These are phyloP conservation scores for Calendula officinalis DNA, from an alignment of 129 eudicot genomes.

Conservation along the genomic window DNA sequence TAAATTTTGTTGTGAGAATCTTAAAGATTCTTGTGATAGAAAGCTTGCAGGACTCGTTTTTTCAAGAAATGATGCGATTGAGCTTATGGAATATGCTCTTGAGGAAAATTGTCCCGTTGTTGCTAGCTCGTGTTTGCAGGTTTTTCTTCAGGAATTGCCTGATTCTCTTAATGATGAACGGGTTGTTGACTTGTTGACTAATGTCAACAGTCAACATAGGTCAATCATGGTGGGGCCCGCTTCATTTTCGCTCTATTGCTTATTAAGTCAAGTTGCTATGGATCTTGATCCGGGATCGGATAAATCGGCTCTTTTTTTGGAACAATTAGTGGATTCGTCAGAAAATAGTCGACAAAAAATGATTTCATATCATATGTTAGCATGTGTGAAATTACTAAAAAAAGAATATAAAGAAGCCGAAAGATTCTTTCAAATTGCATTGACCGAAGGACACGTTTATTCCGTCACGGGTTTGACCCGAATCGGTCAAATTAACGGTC, in stretches of 20 bases:
- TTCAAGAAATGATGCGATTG: slow-evolving; percentile 72
- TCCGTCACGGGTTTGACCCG: slow-evolving; percentile 86
- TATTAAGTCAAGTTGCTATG: slow-evolving; percentile 78
- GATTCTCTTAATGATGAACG: slow-evolving; percentile 57
- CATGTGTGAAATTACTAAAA: slow-evolving; percentile 63
- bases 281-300: slow-evolving; percentile 72
- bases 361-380: slow-evolving; percentile 78
- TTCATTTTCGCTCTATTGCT: slow-evolving; percentile 80
- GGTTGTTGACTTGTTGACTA: slow-evolving; percentile 58
- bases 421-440: slow-evolving; percentile 61
- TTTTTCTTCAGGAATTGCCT: slow-evolving; percentile 82
- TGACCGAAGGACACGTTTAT: slow-evolving; percentile 73
- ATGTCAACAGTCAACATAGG: slow-evolving; percentile 47
- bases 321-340: slow-evolving; percentile 60
- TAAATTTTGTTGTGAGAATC: slow-evolving; percentile 85
- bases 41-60: slow-evolving; percentile 73
- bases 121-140: slow-evolving; percentile 92
- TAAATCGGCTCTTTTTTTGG: slow-evolving; percentile 49
- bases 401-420: slow-evolving; percentile 81
- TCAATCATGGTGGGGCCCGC: slow-evolving; percentile 75
- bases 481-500: slow-evolving; percentile 62
- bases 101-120: slow-evolving; percentile 81
- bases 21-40: slow-evolving; percentile 90
- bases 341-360: slow-evolving; percentile 54
- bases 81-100: slow-evolving; percentile 86